Evolutionary conservation across 148 eudicot species (phyloP), one percentile per base, ranked within the genome.

Genomic region (Chenopodium berlandieri): DNA sequence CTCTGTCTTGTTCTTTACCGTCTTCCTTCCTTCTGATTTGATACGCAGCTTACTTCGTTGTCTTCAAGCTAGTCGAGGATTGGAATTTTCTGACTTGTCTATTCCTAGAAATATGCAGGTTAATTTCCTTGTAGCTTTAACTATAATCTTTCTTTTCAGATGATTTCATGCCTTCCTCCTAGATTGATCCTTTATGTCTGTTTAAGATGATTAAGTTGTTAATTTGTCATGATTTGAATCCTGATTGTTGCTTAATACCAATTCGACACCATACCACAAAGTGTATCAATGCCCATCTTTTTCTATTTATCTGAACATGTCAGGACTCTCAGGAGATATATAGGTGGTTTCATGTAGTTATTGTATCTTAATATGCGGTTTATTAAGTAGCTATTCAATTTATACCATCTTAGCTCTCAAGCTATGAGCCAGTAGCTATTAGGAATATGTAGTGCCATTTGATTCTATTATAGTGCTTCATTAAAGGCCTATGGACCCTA

Each of bases 51-150:
- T 22, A 2, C 44, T 66, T 66, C 58, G 34, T 48, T 37, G 14
- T 58, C 32, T n/a, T 70, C 60, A 25, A 69, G 19, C 31, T 70
- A 20, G 58, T 30, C 58, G 22, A 78, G 67, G 50, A 10, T 64
- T 23, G 44, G 54, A 66, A 48, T 52, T 83, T 78, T 25, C 48
- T 48, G 19, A 47, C 78, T 20, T 25, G 78, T 58, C 75, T 71
- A 76, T 31, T 64, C 12, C 27, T 40, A 68, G 56, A 22, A 83
- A 79, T 75, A 84, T 84, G 86, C 86, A 84, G 86, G 86, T 84
- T 60, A 2, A 48, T 75, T 3, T 63, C 72, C 37, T 66, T 7
- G 9, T 8, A 62, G 4, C 44, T 58, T 79, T 75, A 20, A 22
- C 46, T 75, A 64, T 52, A 8, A 37, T 25, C 25, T 65, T 65